Evolutionary conservation across 768 basidiomycete species (phyloP), one percentile per base, ranked within the genome.

Genomic region (Auriscalpium vulgare): DNA sequence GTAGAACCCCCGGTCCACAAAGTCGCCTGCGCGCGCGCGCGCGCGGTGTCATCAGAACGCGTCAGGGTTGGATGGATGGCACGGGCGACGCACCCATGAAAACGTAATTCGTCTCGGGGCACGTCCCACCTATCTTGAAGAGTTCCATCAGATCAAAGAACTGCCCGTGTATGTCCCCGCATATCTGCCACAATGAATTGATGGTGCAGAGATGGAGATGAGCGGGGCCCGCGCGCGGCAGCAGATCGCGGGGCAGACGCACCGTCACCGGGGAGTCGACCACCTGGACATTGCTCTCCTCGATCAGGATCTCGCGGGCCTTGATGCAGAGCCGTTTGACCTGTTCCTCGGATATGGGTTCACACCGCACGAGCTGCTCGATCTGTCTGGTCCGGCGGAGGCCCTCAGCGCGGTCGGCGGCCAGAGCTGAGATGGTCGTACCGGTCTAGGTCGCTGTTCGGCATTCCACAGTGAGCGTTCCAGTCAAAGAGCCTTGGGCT

Each of bases 1-100:
- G 77, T 97, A 97, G 74, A 93, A 97, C 36, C 95, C 95, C 53
- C 95, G 85, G 72, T 98, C 95, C 62, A 97, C 95, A 68, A 97
- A 98, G 73, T 97, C 95, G 59, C 95, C 94, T 95, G 73, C 11
- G 3, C 3, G 40, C 13, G 36, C n/a, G 51, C 36, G 34, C 47
- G 40, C 50, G 56, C 59, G 54, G 51, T 54, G 46, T 11, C 61
- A 47, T 55, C 56, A 35, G 56, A 37, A 57, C 43, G 44, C 50
- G 43, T 51, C 53, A 58, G 50, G 52, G 51, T 38, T 29, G 29
- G 29, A 37, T 29, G 29, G 4, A 29, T 51, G 35, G 48, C n/a
- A 35, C 10, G 46, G 58, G 44, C 37, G 13, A 69, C 83, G 66
- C 60, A 91, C 89, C 88, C 90, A 97, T 95, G 81, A 97, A 95